Evolutionary conservation across 2,329 filamentous ascomycete species (phyloP), one percentile per base, ranked within the genome.

Genomic region (Dactylonectria macrodidyma): DNA sequence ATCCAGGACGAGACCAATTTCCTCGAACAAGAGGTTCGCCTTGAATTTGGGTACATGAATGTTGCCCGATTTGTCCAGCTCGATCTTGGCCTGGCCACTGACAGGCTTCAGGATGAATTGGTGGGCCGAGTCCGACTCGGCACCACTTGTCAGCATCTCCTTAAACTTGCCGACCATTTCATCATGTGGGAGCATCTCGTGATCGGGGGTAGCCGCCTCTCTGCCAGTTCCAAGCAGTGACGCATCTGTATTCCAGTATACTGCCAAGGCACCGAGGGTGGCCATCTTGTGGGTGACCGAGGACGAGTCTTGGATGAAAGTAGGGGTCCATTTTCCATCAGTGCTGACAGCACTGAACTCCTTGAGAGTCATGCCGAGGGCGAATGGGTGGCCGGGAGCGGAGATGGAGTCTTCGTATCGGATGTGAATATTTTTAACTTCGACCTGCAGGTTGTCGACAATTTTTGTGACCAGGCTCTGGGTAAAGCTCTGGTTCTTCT

Each of bases 221-320:
- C 93, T 91, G 8, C 95, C 95, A 5, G 93, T 91, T 12, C 95
- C 94, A 50, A 98, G 86, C 4, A 99, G 87, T 30, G 92, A 87
- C 1, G 95, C 90, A 80, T 99, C 95, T 1, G 96, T 99, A 80
- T 99, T 97, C 96, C 97, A 99, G 81, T 99, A 99, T 10, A 98
- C 89, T 3, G 96, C 95, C 58, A 99, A 84, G 5, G 95, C 94
- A 36, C 94, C 94, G 16, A 99, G 87, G 3, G 92, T 97, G 6
- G 95, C 96, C 52, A 99, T 87, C 82, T 99, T 99, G 84, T 99
- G 94, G 24, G 95, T 98, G 12, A 92, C 93, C 33, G 88, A 87
- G 54, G 90, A 90, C 1, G 93, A 93, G 72, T 95, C 93, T 80
- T 98, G 94, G 75, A 99, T 97, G 79, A 98, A 99, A 33, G 95